Base-by-base conservation (phyloP, 495 filamentous ascomycete genomes). In the Wilcoxina mikolae region DNA sequence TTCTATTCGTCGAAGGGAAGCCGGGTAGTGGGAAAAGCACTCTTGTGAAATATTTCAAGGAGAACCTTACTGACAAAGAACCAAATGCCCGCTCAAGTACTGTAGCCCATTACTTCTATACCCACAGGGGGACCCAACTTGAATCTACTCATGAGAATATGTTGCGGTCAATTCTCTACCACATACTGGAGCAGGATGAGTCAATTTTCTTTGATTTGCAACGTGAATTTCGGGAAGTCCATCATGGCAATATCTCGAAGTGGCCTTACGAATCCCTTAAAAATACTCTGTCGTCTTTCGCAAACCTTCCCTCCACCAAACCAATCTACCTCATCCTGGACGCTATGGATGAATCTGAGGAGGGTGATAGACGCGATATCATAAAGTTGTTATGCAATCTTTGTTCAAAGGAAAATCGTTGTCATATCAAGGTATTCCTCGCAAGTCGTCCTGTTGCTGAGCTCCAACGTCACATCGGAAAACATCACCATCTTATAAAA, bases 1-100 rank as follows among this genome's bases (percentile, higher is more conserved):
- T 58, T 10, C 28, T 58, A 10, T 27, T 42, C 18, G 39, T 58
- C 42, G 56, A 58, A 43, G 56, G 56, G 1, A 58, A 58, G 11
- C 56, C 56, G 3, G 51, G 56, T 15, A 54, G 51, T 33, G 56
- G 56, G 0, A 58, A 58, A 54, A 58, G 50, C 28, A 58, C 56
- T 1, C 33, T 58, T 33, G 18, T 41, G 15, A 28, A 38, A 45
- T 54, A 58, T 29, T 54, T 53, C 26, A 31, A 23, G 17, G 29
- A 54, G 4, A 7, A 54, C 5, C 45, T 54, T 4, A 10, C 23
- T 3, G 31, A 33, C 15, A 43, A 20, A 18, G 39, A 12, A 20
- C 39, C 39, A 20, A 12, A 35, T 33, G 7, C 39, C 9, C 7
- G 9, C 4, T 43, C 39, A 43, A 20, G 9, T 43, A 52, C 26